Percentiles rank a stretch among this genome's conserved stretches.
These are phyloP conservation scores for Aspergillus caelatus DNA, from an alignment of 2,329 filamentous ascomycete species.

Conservation along the genomic window DNA sequence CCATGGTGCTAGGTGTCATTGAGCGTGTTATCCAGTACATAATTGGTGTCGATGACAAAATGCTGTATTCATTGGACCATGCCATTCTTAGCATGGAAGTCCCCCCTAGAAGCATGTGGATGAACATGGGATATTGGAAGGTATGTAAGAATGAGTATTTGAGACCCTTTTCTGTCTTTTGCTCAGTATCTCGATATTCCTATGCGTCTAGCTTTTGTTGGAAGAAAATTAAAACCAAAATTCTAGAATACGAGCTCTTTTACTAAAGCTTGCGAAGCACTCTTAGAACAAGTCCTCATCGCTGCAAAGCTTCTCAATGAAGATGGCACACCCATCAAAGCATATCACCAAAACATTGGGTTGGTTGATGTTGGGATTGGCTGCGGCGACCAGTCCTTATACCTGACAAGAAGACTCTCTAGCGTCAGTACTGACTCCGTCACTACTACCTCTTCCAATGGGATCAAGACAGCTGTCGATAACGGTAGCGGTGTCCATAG, in stretches of 20 bases:
- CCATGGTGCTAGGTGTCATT: background rate
- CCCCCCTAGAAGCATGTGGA: constrained; percentile 60
- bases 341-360: constrained; percentile 11
- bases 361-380: constrained; percentile 60
- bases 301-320: constrained; percentile 44
- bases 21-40: background rate
- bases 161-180: background rate
- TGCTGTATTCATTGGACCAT: constrained; percentile 43
- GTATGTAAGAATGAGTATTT: constrained; percentile 25
- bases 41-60: background rate
- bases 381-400: constrained; percentile 61
- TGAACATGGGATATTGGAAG: constrained; percentile 66
- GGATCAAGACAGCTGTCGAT: background rate
- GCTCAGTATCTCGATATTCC: background rate
- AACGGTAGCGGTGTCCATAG: background rate
- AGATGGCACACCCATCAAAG: constrained; percentile 10
- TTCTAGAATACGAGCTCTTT: constrained; percentile 40
- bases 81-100: constrained; percentile 57
- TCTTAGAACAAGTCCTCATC: constrained; percentile 53
- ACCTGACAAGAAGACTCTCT: constrained; percentile 32
- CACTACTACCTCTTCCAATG: background rate
- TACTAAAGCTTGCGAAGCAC: constrained; percentile 52
- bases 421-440: background rate
- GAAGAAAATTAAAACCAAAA: background rate
- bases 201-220: background rate